phyloP scores from a whole-genome alignment of 352 stramenopile genomes.

The Globisporangium uncinulatum region DNA sequence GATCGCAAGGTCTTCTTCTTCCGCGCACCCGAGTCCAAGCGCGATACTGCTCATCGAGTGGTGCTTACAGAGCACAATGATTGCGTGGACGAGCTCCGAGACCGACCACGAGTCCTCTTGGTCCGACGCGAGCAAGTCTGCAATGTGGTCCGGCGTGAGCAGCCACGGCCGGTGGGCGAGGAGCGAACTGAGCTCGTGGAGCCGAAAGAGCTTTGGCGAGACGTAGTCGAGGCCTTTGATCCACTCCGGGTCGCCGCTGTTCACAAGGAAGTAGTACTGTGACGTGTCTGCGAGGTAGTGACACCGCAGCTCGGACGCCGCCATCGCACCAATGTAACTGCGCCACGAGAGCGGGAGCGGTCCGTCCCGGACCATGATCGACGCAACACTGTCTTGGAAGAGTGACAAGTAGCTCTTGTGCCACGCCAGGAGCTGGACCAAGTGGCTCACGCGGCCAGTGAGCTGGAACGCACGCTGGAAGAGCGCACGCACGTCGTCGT shows the following conservation, averaged over 20 bases:
- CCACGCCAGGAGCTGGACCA: slow-evolving; percentile 72
- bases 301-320: slow-evolving; percentile 65
- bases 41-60: slow-evolving; percentile 81
- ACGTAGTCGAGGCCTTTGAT: slow-evolving; percentile 81
- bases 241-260: slow-evolving; percentile 73
- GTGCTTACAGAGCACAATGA: slow-evolving; percentile 79
- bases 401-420: slow-evolving; percentile 74
- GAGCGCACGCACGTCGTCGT: slow-evolving; percentile 45
- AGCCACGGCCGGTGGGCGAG: slow-evolving; percentile 84
- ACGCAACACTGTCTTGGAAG: slow-evolving; percentile 53
- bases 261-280: slow-evolving; percentile 83
- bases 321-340: slow-evolving; percentile 84
- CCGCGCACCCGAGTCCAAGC: slow-evolving; percentile 62
- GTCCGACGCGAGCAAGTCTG: slow-evolving; percentile 58
- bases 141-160: slow-evolving; percentile 67
- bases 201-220: slow-evolving; percentile 71
- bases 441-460: slow-evolving; percentile 67
- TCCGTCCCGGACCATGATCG: slow-evolving; percentile 76
- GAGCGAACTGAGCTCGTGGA: slow-evolving; percentile 81
- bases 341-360: slow-evolving; percentile 74
- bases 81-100: slow-evolving; percentile 81
- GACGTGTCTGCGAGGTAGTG: slow-evolving; percentile 77
- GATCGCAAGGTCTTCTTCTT: slow-evolving; percentile 71
- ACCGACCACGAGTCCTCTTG: slow-evolving; percentile 83
- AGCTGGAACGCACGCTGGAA: slow-evolving; percentile 58